Evolutionary conservation across 352 stramenopile genomes (phyloP).

Genomic region (Pythium graminicola): DNA sequence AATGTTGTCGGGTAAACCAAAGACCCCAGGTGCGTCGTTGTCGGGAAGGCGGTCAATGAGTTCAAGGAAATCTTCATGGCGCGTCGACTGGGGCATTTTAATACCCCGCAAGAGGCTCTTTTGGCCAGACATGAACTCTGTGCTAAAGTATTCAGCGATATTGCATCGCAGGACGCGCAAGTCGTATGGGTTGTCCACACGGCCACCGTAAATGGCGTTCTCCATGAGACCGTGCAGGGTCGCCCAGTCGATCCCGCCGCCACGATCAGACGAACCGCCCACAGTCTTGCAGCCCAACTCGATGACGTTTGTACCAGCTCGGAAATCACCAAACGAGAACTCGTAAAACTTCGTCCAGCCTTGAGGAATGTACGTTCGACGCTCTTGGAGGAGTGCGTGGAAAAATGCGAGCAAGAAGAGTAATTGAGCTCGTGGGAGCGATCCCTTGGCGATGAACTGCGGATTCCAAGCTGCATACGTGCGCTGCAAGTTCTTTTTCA

Average conservation of each 20-base stretch:
- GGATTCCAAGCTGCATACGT: slow-evolving; percentile 85
- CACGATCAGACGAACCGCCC: slow-evolving; percentile 8
- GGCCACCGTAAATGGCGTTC: slow-evolving; percentile 93
- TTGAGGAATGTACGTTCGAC: slow-evolving; percentile 92
- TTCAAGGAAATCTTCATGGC: slow-evolving; percentile 59
- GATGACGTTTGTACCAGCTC: slow-evolving; percentile 89
- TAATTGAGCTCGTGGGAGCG: slow-evolving; percentile 45
- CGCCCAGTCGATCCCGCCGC: slow-evolving; percentile 76
- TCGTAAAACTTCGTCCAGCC: slow-evolving; percentile 97
- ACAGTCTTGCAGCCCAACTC: slow-evolving; percentile 51
- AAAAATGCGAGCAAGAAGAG: slow-evolving; percentile 90
- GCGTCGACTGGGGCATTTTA: slow-evolving; percentile 61
- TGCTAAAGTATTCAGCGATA: slow-evolving; percentile 81
- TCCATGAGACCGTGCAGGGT: slow-evolving; percentile 93
- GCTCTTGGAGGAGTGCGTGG: slow-evolving; percentile 80
- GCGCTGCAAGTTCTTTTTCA: slow-evolving; percentile 95
- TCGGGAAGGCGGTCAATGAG: slow-evolving; percentile 73
- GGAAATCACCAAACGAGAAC: slow-evolving; percentile 92
- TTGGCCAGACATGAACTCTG: slow-evolving; percentile 64
- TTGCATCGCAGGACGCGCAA: slow-evolving; percentile 87
- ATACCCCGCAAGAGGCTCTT: slow-evolving; percentile 53
- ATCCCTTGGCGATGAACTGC: slow-evolving; percentile 58
- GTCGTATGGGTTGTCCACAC: slow-evolving; percentile 92
- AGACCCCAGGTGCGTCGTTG: slow-evolving; percentile 73
- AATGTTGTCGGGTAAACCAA: slow-evolving; percentile 93